phyloP scores from a whole-genome alignment of 768 basidiomycete species.

The Boletus rubescentipes region DNA sequence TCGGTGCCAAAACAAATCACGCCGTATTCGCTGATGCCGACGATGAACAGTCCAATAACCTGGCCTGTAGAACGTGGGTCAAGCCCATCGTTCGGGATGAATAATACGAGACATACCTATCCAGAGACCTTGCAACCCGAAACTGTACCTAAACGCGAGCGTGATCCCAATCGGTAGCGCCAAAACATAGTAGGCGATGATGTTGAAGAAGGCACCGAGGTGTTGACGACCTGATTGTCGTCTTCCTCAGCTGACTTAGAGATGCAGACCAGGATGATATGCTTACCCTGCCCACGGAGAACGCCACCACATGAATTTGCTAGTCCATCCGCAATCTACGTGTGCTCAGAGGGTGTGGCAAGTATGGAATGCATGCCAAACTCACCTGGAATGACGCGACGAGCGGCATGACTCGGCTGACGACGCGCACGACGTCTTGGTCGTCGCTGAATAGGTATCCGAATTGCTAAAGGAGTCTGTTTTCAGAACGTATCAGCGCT shows the following conservation, averaged over 20 bases:
- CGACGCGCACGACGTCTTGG: constrained; percentile 47
- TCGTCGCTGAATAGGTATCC: constrained; percentile 74
- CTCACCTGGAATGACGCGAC: constrained; percentile 54
- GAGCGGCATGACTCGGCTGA: constrained; percentile 50
- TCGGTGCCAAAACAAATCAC: constrained; percentile 56
- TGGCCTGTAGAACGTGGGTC: constrained; percentile 48
- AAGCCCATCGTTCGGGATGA: not conserved
- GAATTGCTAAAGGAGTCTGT: constrained; percentile 40
- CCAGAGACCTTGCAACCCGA: constrained; percentile 54
- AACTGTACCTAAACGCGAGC: constrained; percentile 45
- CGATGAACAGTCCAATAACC: constrained; percentile 67
- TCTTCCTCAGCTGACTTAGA: constrained; percentile 1
- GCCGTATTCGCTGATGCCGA: constrained; percentile 66
- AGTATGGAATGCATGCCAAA: not conserved
- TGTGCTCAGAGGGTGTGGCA: not conserved
- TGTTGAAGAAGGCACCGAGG: constrained; percentile 71
- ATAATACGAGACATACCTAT: constrained; percentile 34
- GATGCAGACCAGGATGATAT: not conserved
- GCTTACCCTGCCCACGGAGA: constrained; percentile 47
- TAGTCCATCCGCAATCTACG: constrained; percentile 49
- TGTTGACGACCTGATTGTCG: constrained; percentile 50
- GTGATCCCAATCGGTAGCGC: constrained; percentile 53
- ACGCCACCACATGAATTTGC: constrained; percentile 52
- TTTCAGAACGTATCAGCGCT: not conserved
- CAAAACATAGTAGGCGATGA: constrained; percentile 60